Evolutionary conservation across 768 basidiomycete genomes (phyloP).

Genomic region (Leccinellum rugosiceps): DNA sequence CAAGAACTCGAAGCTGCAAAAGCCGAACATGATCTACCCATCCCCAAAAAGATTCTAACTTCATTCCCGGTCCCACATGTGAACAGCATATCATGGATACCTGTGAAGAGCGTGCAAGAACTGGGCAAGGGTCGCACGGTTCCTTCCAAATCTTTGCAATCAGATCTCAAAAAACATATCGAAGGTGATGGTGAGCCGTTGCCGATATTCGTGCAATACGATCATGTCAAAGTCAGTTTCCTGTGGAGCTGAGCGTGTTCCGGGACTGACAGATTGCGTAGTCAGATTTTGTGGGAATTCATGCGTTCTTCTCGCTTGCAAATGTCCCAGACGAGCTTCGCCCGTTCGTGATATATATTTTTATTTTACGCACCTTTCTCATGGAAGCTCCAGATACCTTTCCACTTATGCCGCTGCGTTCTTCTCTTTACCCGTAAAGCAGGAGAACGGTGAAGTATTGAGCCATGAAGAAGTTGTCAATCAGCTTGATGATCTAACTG

Average conservation of each 20-base stretch:
- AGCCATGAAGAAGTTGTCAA: conserved; percentile 90
- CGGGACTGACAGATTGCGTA: conserved; percentile 28
- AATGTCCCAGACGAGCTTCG: conserved; percentile 71
- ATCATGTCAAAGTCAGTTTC: conserved; percentile 75
- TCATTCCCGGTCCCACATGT: conserved; percentile 91
- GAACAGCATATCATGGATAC: conserved; percentile 90
- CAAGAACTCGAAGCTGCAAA: conserved; percentile 78
- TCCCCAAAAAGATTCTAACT: conserved; percentile 77
- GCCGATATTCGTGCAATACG: conserved; percentile 91
- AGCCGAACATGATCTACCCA: conserved; percentile 76
- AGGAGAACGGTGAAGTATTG: conserved; percentile 64
- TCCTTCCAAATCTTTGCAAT: conserved; percentile 30
- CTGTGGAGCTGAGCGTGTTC: background rate
- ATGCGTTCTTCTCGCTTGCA: conserved; percentile 74
- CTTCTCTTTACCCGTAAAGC: conserved; percentile 82
- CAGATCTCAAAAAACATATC: conserved; percentile 59
- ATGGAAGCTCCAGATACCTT: conserved; percentile 53
- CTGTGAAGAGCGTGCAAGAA: conserved; percentile 66
- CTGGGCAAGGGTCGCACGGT: conserved; percentile 45
- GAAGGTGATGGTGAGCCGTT: conserved; percentile 61
- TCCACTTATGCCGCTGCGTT: conserved; percentile 78
- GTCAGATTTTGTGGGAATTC: conserved; percentile 90
- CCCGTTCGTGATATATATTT: conserved; percentile 41
- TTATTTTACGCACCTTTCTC: background rate
- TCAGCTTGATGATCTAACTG: conserved; percentile 86